Evolutionary conservation across 2,329 filamentous ascomycete genomes (phyloP).

Genomic region (Cladosporium oxysporum): DNA sequence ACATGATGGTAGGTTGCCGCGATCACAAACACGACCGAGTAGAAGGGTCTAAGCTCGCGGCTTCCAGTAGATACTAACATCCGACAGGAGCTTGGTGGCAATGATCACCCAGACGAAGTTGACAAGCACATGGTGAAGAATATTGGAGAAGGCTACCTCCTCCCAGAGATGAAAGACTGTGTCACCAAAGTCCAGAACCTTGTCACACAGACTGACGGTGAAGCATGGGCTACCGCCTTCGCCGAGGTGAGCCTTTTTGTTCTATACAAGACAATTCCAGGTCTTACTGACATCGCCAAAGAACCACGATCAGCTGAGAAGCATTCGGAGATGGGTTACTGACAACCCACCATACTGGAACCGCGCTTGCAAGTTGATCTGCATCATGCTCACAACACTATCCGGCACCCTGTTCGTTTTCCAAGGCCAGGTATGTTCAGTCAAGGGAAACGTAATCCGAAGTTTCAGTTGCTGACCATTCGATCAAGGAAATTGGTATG

Average conservation of each 20-base stretch:
- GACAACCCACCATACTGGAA: slow-evolving; percentile 42
- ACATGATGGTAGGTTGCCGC: slow-evolving; percentile 17
- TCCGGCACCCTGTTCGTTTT: slow-evolving; percentile 69
- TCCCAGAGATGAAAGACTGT: slow-evolving; percentile 34
- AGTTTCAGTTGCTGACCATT: not conserved
- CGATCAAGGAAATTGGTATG: slow-evolving; percentile 60
- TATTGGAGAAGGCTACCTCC: slow-evolving; percentile 26
- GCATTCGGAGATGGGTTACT: slow-evolving; percentile 45
- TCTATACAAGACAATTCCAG: not conserved
- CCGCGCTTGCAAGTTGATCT: slow-evolving; percentile 60
- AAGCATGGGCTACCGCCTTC: slow-evolving; percentile 19
- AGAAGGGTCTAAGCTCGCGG: no score
- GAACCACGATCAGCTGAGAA: slow-evolving; percentile 67
- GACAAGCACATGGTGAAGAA: slow-evolving; percentile 19
- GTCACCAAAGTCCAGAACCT: slow-evolving; percentile 38
- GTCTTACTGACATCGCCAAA: slow-evolving; percentile 55
- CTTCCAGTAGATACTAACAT: not conserved
- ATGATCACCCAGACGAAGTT: slow-evolving; percentile 19
- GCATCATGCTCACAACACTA: slow-evolving; percentile 58
- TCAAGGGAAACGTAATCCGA: not conserved
- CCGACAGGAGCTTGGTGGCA: slow-evolving; percentile 17
- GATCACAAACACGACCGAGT: not conserved
- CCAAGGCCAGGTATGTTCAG: slow-evolving; percentile 56
- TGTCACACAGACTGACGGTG: slow-evolving; percentile 57
- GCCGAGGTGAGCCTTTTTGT: slow-evolving; percentile 3